Base-by-base conservation (phyloP, 768 basidiomycete genomes). In the Mycena crocata region DNA sequence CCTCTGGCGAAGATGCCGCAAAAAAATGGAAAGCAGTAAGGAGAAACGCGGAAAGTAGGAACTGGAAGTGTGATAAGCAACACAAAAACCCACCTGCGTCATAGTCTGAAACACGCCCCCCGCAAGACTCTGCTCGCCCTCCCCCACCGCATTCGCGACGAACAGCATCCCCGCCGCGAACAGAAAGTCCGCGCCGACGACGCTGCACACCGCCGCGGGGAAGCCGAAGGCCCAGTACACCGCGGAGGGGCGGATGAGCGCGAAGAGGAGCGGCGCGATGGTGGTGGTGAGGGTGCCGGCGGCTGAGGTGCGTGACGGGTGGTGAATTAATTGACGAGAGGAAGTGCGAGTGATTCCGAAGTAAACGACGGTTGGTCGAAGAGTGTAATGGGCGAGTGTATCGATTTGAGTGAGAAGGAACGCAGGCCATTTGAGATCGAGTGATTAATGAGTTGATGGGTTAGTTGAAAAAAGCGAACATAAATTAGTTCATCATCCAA, bases 31-130 rank as follows among this genome's bases (percentile, higher is more conserved):
- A n/a, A n/a, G n/a, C n/a, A n/a, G n/a, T n/a, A n/a, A n/a, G n/a
- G n/a, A n/a, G n/a, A n/a, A n/a, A n/a, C n/a, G n/a, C n/a, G n/a
- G n/a, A n/a, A n/a, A n/a, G n/a, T n/a, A n/a, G n/a, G n/a, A n/a
- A n/a, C n/a, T n/a, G n/a, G n/a, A n/a, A n/a, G n/a, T n/a, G n/a
- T n/a, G 46, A 28, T n/a, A n/a, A 50, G 24, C 14, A 17, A 21
- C 12, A 17, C 19, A 21, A 12, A 45, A 56, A 72, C 79, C 52
- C 44, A 83, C 84, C 77, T 86, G 86, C 15, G 83, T 86, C 81
- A 90, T 84, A 2, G 88, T 88, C 74, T 88, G 88, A 75, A 90
- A 89, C 24, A 89, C 67, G 21, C 84, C 89, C 13, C 88, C 89
- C 9, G 85, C 86, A 5, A 90, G 77, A 70, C 83, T 85, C 73